Evolutionary conservation across 768 basidiomycete species (phyloP).

Genomic region (Leccinum ochraceum): DNA sequence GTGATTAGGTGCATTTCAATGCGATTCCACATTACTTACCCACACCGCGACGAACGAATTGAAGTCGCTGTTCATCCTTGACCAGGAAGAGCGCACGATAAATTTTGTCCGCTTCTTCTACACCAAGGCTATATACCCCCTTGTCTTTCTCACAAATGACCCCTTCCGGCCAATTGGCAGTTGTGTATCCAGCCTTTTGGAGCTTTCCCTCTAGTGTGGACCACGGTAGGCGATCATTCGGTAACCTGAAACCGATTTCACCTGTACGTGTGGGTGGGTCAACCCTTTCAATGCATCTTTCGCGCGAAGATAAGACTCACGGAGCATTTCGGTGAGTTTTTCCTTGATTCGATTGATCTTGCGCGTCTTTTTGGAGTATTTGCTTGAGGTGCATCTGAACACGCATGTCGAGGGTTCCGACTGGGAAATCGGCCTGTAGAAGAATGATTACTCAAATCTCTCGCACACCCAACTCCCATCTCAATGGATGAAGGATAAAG

Average conservation of each 20-base stretch:
- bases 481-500: background rate
- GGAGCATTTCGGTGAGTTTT: background rate
- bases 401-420: background rate
- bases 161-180: background rate
- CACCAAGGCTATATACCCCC: too few species aligned
- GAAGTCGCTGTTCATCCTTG: background rate
- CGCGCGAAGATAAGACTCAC: background rate
- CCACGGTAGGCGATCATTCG: background rate
- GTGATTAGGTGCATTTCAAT: background rate
- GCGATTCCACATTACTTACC: background rate
- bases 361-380: background rate
- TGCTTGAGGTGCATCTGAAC: background rate
- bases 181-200: background rate
- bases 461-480: too few species aligned
- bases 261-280: background rate
- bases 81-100: too few species aligned
- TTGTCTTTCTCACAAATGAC: background rate
- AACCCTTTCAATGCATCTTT: background rate
- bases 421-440: background rate
- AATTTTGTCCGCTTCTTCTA: too few species aligned
- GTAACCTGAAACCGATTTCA: background rate
- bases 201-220: background rate
- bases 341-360: background rate
- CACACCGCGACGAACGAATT: background rate
- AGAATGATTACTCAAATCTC: too few species aligned